Conservation (phyloP, 768 basidiomycete species). For the Candolleomyces eurysporus region DNA sequence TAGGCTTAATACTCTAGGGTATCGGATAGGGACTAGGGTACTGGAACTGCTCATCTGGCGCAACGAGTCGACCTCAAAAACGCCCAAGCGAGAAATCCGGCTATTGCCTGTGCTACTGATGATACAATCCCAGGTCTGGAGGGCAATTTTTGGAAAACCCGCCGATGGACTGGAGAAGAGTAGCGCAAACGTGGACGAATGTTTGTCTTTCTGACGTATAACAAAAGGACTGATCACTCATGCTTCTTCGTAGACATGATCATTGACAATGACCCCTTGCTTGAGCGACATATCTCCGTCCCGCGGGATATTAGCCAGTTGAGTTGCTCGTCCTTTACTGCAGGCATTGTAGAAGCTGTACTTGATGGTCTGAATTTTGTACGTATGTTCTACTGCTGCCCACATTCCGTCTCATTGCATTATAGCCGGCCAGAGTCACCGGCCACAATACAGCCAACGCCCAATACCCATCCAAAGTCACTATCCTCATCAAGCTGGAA, state of each 20-base stretch:
- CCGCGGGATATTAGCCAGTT: conserved; percentile 92
- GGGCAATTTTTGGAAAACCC: conserved; percentile 87
- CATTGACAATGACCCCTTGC: conserved; percentile 90
- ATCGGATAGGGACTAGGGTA: conserved; percentile 85
- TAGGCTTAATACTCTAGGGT: conserved; percentile 90
- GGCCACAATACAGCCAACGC: conserved; percentile 89
- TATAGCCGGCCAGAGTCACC: conserved; percentile 92
- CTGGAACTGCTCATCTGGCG: conserved; percentile 86
- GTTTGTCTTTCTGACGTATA: conserved; percentile 38
- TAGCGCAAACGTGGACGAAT: conserved; percentile 96
- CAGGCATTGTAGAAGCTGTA: conserved; percentile 96
- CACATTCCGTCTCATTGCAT: conserved; percentile 6
- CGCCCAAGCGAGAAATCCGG: conserved; percentile 90
- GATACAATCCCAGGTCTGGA: conserved; percentile 95
- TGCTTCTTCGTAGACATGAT: conserved; percentile 77
- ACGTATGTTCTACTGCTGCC: conserved; percentile 30
- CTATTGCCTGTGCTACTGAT: conserved; percentile 91
- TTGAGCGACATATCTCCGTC: conserved; percentile 90
- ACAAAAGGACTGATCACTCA: conserved; percentile 7
- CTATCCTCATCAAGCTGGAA: conserved; percentile 97
- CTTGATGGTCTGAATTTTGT: conserved; percentile 94
- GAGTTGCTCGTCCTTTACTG: conserved; percentile 96
- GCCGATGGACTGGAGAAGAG: conserved; percentile 96
- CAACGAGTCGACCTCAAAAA: conserved; percentile 72
- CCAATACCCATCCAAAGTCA: conserved; percentile 79